Evolutionary conservation across 768 basidiomycete genomes (phyloP).

Genomic region (Russula compacta): DNA sequence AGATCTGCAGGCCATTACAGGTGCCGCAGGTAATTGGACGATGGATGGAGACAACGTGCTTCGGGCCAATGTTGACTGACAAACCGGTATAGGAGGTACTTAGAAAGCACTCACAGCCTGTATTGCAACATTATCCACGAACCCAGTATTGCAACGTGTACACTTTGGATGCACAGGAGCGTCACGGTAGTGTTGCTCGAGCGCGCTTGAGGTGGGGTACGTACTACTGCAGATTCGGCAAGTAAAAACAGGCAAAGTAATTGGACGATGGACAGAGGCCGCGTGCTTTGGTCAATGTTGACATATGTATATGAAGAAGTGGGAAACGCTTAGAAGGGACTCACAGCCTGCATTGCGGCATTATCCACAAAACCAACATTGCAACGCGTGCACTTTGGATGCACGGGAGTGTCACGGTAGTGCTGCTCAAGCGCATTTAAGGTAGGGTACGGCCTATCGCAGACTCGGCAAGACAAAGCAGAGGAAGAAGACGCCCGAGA

Average conservation of each 20-base stretch:
- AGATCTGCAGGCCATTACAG: slow-evolving; percentile 15
- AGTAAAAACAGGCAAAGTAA: not conserved
- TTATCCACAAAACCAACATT: slow-evolving; percentile 35
- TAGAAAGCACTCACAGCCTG: slow-evolving; percentile 28
- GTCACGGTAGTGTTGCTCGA: slow-evolving; percentile 40
- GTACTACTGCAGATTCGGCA: slow-evolving; percentile 4
- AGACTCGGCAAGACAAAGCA: not conserved
- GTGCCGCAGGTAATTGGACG: slow-evolving; percentile 9
- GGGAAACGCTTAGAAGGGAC: slow-evolving; percentile 6
- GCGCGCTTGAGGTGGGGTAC: slow-evolving; percentile 13
- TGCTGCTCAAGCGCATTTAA: slow-evolving; percentile 34
- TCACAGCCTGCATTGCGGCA: slow-evolving; percentile 30
- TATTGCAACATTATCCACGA: slow-evolving; percentile 28
- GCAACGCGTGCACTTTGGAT: slow-evolving; percentile 39
- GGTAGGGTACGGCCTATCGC: not conserved
- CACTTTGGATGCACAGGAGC: slow-evolving; percentile 40
- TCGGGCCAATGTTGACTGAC: not conserved
- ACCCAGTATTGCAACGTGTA: slow-evolving; percentile 35
- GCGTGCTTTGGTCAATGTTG: slow-evolving; percentile 26
- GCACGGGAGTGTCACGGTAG: slow-evolving; percentile 35
- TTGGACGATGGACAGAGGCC: not conserved
- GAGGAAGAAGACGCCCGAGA: not conserved
- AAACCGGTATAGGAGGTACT: not conserved
- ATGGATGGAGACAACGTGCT: slow-evolving; percentile 27
- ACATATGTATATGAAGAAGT: not conserved